A percentile compares a stretch with the other conserved stretches of the same genome.
phyloP scores from a whole-genome alignment of 352 stramenopile species.

The Phytophthora tubulina region DNA sequence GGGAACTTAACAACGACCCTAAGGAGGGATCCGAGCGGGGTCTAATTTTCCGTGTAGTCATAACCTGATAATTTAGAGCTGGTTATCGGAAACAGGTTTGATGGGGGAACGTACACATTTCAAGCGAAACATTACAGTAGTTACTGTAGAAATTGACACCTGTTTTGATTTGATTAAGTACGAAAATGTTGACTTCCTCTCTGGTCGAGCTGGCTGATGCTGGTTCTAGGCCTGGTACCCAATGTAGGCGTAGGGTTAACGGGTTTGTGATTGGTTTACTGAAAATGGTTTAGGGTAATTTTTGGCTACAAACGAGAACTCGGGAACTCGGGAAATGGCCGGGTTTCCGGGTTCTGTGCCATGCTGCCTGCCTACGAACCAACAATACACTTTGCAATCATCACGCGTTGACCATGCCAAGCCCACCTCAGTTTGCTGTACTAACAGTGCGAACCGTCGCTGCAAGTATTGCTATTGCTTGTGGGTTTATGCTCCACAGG shows the following conservation, averaged over 20 bases:
- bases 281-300: background rate
- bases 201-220: slow-evolving; percentile 1
- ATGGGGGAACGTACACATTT: too few relatives aligned
- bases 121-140: too few relatives aligned
- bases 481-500: slow-evolving; percentile 17
- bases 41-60: too few relatives aligned
- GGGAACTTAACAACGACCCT: too few relatives aligned
- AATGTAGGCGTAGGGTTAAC: background rate
- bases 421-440: background rate
- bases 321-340: background rate
- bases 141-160: too few relatives aligned
- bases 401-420: background rate
- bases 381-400: background rate
- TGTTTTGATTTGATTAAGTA: too few relatives aligned
- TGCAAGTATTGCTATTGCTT: slow-evolving; percentile 3
- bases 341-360: background rate
- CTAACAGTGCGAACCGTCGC: background rate
- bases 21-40: too few relatives aligned
- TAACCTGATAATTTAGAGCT: too few relatives aligned
- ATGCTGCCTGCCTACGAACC: background rate
- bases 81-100: too few relatives aligned
- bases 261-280: background rate
- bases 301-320: background rate
- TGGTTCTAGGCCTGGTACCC: background rate
- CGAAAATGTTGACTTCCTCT: too few relatives aligned